Percentiles rank a stretch among this genome's conserved stretches.
Evolutionary conservation across 805 yeast genomes (phyloP).

Genomic region (Naumovozyma castellii): DNA sequence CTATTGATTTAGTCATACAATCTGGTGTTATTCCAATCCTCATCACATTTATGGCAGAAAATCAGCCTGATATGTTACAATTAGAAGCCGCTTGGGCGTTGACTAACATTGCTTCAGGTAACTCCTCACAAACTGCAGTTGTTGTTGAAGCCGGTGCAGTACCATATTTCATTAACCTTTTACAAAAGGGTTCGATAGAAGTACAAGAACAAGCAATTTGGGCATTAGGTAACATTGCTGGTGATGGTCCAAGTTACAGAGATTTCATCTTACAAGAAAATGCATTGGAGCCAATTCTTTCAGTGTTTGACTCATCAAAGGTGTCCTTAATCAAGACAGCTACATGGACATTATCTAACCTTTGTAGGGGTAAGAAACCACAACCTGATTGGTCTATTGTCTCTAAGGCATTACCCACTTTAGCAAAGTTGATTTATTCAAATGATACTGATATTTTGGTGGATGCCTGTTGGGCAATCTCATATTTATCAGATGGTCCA

Average conservation of each 20-base stretch:
- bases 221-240: constrained; percentile 97
- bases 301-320: constrained; percentile 64
- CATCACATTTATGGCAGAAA: constrained; percentile 65
- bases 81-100: constrained; percentile 97
- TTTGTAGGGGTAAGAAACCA: constrained; percentile 89
- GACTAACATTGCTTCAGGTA: constrained; percentile 90
- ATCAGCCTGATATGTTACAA: constrained; percentile 74
- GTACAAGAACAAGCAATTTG: constrained; percentile 95
- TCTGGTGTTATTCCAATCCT: constrained; percentile 85
- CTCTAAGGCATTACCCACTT: constrained; percentile 74
- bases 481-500: constrained; percentile 84
- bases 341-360: constrained; percentile 89
- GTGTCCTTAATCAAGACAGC: constrained; percentile 85
- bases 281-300: constrained; percentile 78
- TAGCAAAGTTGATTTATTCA: constrained; percentile 81
- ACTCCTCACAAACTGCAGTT: constrained; percentile 72
- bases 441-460: constrained; percentile 82
- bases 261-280: constrained; percentile 73
- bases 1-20: constrained; percentile 81
- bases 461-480: constrained; percentile 97
- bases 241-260: constrained; percentile 80
- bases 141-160: constrained; percentile 89
- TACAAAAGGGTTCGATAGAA: constrained; percentile 69
- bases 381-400: constrained; percentile 88
- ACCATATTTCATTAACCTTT: constrained; percentile 71